Evolutionary conservation across 192 early-diverging fungal genomes (phyloP), one percentile per base, ranked within the genome.

Genomic region (Funneliformis mosseae): DNA sequence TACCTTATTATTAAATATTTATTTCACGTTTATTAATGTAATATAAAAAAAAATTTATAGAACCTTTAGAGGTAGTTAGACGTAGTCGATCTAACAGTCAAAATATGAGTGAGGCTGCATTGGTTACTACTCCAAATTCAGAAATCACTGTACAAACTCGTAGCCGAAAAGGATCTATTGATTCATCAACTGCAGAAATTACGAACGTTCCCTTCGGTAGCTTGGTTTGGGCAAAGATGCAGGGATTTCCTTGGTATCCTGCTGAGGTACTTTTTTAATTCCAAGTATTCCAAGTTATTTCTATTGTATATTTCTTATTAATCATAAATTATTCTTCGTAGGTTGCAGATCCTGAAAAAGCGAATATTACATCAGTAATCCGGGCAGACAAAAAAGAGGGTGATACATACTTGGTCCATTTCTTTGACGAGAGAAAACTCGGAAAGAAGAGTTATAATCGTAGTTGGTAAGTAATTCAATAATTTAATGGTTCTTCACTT

Each of bases 211-310:
- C 79, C 2, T 76, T 62, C 41, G 85, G 81, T 11, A 76, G 77
- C 0, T 61, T 90, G 43, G 89, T 90, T 2, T 90, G 89, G 89
- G 89, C 89, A 14, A 86, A 84, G 59, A 87, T 90, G 64, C 75
- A 77, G 67, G 87, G 89, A 8, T 90, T 86, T 72, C 89, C 89
- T n/a, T 82, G 83, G 61, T 87, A 88, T 69, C 89, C 89, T 60
- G 87, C 86, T 60, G 82, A 83, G 72, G 89, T 90, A 86, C 64
- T 9, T 64, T 12, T 59, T 42, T 48, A 43, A 10, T 18, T 27
- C 50, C 62, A 23, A 43, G n/a, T n/a, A n/a, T n/a, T n/a, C n/a
- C n/a, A n/a, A 33, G 14, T 18, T 18, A 27, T 64, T 41, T 14
- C 18, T 63, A 50, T 64, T 8, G 64, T 21, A 28, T 42, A 23